Conservation (phyloP, 768 basidiomycete genomes). For the Austroboletus festivus region DNA sequence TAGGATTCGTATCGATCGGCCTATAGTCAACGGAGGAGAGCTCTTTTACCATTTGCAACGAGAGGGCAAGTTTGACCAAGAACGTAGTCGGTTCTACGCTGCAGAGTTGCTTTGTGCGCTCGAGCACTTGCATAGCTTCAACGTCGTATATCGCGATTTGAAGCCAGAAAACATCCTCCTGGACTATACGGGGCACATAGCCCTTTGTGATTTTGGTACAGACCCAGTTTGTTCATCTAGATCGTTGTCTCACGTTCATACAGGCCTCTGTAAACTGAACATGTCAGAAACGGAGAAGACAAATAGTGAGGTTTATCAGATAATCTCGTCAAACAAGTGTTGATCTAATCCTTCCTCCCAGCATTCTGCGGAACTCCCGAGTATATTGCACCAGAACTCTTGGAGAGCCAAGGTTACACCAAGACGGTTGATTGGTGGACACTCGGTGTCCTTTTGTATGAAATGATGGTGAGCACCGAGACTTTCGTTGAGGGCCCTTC, state of each 20-base stretch:
- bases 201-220: constrained; percentile 99
- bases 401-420: constrained; percentile 97
- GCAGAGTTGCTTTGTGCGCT: constrained; percentile 93
- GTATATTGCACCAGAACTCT: constrained; percentile 94
- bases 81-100: constrained; percentile 93
- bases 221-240: no score
- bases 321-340: background rate
- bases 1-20: no score
- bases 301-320: constrained; percentile 62
- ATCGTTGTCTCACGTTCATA: constrained; percentile 92
- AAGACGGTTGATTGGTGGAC: constrained; percentile 99
- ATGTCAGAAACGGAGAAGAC: constrained; percentile 98
- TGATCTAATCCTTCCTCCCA: constrained; percentile 37
- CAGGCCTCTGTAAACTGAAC: constrained; percentile 91
- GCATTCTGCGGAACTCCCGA: constrained; percentile 99
- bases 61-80: constrained; percentile 91
- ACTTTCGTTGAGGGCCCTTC: no score
- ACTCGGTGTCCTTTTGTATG: constrained; percentile 91
- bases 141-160: constrained; percentile 93
- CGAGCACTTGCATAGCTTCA: constrained; percentile 96
- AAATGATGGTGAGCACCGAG: constrained; percentile 99
- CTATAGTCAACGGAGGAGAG: constrained; percentile 98
- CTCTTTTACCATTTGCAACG: constrained; percentile 98
- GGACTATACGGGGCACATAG: constrained; percentile 97
- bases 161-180: constrained; percentile 99